A percentile compares a stretch with the other conserved stretches of the same genome.
Evolutionary conservation across 2,329 filamentous ascomycete species (phyloP).

Genomic region (Trichoderma oligosporum): DNA sequence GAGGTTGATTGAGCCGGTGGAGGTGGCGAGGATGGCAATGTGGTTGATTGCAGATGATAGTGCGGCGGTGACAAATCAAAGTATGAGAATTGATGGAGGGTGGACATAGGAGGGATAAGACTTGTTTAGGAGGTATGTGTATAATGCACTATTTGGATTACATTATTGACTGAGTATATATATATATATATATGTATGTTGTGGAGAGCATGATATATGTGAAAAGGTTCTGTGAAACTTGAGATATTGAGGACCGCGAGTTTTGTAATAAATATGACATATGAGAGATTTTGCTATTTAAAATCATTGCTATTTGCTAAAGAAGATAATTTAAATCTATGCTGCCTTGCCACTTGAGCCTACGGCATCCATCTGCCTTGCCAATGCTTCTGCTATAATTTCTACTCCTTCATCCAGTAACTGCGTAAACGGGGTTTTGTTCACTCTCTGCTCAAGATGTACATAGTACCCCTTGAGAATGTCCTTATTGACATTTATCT

Average conservation of each 20-base stretch:
- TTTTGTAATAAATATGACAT: neutral
- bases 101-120: constrained; percentile 4
- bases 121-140: too few species aligned
- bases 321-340: neutral
- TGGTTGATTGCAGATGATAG: constrained; percentile 44
- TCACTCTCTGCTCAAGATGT: constrained; percentile 35
- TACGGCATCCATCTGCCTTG: constrained; percentile 14
- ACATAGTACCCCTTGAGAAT: constrained; percentile 39
- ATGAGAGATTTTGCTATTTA: neutral
- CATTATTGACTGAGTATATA: neutral
- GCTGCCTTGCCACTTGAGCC: constrained; percentile 10
- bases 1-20: constrained; percentile 38
- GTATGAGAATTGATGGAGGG: constrained; percentile 18
- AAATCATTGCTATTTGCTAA: neutral
- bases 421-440: constrained; percentile 27
- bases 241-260: too few species aligned
- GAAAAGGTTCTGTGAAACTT: neutral
- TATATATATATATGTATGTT: neutral
- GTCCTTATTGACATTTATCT: constrained; percentile 48
- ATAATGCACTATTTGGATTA: too few species aligned
- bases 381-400: constrained; percentile 10
- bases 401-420: constrained; percentile 41
- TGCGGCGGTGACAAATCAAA: constrained; percentile 15
- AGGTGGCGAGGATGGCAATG: constrained; percentile 45
- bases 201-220: neutral